Conservation (phyloP, 441 rosid species). For the Pelargonium australe region DNA sequence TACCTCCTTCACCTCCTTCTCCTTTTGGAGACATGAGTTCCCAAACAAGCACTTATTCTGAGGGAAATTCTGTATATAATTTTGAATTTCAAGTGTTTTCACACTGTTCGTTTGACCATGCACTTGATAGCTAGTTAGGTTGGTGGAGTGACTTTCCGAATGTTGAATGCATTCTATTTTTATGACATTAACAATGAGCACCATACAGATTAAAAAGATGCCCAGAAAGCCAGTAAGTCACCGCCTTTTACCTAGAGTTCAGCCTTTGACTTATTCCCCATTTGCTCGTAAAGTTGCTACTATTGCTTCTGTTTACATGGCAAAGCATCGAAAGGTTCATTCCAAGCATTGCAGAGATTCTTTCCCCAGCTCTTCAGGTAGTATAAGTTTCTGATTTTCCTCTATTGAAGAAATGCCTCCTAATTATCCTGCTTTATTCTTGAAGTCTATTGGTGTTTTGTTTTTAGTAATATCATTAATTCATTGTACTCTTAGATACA, state of each 20-base stretch:
- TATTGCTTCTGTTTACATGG: constrained; percentile 29
- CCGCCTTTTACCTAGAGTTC: constrained; percentile 22
- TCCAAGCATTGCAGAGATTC: constrained; percentile 18
- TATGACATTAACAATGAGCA: background rate
- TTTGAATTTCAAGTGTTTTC: background rate
- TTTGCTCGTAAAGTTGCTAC: constrained; percentile 58
- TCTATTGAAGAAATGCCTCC: background rate
- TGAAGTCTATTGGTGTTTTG: background rate
- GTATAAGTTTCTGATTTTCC: background rate
- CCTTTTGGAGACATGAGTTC: too few species aligned
- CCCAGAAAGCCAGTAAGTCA: constrained; percentile 31
- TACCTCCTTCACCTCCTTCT: too few species aligned
- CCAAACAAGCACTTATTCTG: background rate
- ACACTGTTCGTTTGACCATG: too few species aligned
- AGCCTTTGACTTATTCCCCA: constrained; percentile 57
- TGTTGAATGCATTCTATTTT: background rate
- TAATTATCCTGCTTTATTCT: background rate
- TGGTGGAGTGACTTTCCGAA: background rate
- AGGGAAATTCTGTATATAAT: background rate
- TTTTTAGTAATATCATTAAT: background rate
- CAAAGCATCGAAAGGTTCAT: constrained; percentile 25
- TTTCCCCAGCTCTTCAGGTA: constrained; percentile 30
- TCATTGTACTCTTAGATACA: background rate
- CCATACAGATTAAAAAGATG: constrained; percentile 26
- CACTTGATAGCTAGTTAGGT: too few species aligned